phyloP scores from a whole-genome alignment of 768 basidiomycete genomes.

The Mrakia frigida region DNA sequence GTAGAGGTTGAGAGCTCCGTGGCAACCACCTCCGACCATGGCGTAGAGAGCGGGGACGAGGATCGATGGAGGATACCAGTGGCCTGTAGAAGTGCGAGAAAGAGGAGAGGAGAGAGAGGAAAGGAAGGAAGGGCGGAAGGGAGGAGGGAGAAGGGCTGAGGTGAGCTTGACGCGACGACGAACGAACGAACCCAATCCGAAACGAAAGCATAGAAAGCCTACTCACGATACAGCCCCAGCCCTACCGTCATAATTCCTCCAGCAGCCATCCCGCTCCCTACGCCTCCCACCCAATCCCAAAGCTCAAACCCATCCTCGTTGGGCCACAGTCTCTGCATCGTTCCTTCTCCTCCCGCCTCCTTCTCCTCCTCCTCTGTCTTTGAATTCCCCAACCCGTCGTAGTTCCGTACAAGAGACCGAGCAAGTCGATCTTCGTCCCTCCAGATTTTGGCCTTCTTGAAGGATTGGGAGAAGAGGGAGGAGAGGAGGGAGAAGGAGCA shows the following conservation, averaged over 20 bases:
- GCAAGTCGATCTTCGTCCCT: background rate
- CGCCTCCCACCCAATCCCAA: constrained; percentile 5
- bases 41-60: background rate
- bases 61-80: background rate
- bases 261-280: background rate
- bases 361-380: background rate
- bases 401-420: background rate
- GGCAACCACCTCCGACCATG: background rate
- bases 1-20: constrained; percentile 4
- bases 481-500: constrained; percentile 8
- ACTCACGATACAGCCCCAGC: background rate
- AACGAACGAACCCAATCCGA: no score
- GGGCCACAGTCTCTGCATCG: background rate
- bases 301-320: background rate
- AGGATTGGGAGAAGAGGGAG: background rate
- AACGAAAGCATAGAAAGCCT: background rate
- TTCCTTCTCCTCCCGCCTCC: background rate
- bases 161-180: background rate
- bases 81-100: background rate
- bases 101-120: background rate
- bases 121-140: background rate
- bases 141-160: background rate
- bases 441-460: background rate
- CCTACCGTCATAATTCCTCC: background rate
- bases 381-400: background rate